Conservation (phyloP, 805 yeast species). For the Schwanniomyces sp. region DNA sequence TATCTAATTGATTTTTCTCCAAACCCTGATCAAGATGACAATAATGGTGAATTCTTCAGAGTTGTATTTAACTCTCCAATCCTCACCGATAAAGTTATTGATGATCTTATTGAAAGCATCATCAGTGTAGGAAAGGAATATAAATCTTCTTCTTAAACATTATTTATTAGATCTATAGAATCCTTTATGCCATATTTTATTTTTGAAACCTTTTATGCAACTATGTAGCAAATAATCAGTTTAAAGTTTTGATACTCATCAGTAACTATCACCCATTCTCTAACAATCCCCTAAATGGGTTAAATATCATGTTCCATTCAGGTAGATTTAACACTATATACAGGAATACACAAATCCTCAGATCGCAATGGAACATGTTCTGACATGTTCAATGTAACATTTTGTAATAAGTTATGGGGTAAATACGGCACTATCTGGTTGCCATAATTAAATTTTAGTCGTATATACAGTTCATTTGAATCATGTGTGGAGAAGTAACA, state of each 20-base stretch:
- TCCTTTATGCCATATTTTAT: not conserved
- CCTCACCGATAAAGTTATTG: slow-evolving; percentile 32
- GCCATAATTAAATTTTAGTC: not conserved
- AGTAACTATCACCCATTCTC: not conserved
- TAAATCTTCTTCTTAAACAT: not conserved
- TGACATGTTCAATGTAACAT: not conserved
- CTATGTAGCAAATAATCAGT: not conserved
- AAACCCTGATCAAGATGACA: slow-evolving; percentile 42
- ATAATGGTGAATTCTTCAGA: slow-evolving; percentile 76
- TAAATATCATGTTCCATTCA: not conserved
- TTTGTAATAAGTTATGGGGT: not conserved
- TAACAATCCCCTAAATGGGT: not conserved
- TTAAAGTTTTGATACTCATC: not conserved
- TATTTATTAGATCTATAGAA: not conserved
- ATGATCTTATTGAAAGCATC: slow-evolving; percentile 35
- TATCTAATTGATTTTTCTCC: slow-evolving; percentile 82
- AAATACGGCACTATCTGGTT: not conserved
- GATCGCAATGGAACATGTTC: not conserved
- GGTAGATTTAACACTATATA: not conserved
- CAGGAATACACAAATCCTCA: not conserved
- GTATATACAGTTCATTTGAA: not conserved
- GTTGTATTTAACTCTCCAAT: slow-evolving; percentile 80
- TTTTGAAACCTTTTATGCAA: not conserved
- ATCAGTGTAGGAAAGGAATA: slow-evolving; percentile 21
- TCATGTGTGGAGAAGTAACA: not conserved